Evolutionary conservation across 768 basidiomycete species (phyloP).

Genomic region (Lactifluus volemus): DNA sequence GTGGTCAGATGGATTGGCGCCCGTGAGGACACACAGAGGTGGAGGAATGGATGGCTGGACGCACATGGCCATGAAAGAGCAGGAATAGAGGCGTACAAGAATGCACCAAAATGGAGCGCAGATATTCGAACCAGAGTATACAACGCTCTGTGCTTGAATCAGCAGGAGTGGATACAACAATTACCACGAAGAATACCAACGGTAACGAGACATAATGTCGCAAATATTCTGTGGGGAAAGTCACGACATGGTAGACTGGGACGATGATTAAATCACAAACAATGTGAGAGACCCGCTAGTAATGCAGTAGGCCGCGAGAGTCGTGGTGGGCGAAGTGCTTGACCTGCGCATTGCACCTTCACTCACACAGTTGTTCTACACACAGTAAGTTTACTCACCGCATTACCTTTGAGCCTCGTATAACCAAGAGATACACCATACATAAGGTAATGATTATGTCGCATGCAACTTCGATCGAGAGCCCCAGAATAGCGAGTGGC

Average conservation of each 20-base stretch:
- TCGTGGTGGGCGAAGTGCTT: not conserved
- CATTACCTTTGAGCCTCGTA: not conserved
- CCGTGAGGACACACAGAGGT: too few species aligned
- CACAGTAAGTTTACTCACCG: not conserved
- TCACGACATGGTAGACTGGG: not conserved
- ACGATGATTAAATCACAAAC: not conserved
- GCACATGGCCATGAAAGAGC: too few species aligned
- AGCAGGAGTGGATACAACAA: not conserved
- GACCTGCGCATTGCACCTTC: not conserved
- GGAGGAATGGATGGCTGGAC: too few species aligned
- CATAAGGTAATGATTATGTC: not conserved
- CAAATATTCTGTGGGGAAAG: not conserved
- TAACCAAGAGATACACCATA: slow-evolving; percentile 3
- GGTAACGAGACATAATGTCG: not conserved
- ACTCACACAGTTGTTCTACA: not conserved
- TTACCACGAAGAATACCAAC: not conserved
- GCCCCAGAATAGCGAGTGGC: not conserved
- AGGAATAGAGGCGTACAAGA: too few species aligned
- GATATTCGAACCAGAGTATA: too few species aligned
- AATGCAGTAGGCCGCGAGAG: not conserved
- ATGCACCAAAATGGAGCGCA: too few species aligned
- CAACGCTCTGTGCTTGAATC: not conserved
- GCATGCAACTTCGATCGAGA: not conserved
- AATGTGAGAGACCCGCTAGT: not conserved
- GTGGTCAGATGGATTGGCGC: too few species aligned